These are phyloP conservation scores for Hymenoscyphus repandus DNA, from an alignment of 2,329 filamentous ascomycete species.

Conservation along the genomic window DNA sequence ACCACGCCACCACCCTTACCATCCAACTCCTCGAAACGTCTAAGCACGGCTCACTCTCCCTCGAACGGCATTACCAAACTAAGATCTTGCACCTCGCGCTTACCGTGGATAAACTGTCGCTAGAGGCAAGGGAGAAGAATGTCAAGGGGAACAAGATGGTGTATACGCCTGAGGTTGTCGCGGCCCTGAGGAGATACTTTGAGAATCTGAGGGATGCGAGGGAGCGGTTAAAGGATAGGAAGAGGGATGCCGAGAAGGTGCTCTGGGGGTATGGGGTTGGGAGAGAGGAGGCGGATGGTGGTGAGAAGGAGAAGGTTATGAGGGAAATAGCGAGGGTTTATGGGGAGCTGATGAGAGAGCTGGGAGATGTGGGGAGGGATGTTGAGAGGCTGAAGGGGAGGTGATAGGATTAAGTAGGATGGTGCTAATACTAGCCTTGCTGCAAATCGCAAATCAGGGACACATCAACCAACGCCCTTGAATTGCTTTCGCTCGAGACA, in stretches of 20 bases:
- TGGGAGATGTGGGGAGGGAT: slow-evolving; percentile 29
- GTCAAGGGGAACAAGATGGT: slow-evolving; percentile 22
- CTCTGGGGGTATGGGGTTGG: slow-evolving; percentile 31
- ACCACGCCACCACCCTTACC: slow-evolving; percentile 18
- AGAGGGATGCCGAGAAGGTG: slow-evolving; percentile 20
- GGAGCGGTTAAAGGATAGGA: slow-evolving; percentile 26
- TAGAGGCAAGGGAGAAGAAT: slow-evolving; percentile 17
- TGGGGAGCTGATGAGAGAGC: slow-evolving; percentile 25
- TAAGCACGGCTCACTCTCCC: slow-evolving; percentile 21
- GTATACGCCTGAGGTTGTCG: slow-evolving; percentile 26
- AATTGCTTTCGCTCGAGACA: too few relatives aligned
- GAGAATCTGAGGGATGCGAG: slow-evolving; percentile 23
- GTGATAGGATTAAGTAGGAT: background rate
- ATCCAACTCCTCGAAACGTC: slow-evolving; percentile 29
- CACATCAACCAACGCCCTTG: background rate
- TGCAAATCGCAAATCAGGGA: background rate
- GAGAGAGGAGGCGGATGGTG: slow-evolving; percentile 16
- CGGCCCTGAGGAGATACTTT: slow-evolving; percentile 25
- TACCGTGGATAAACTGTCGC: slow-evolving; percentile 11
- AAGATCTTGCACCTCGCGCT: slow-evolving; percentile 19
- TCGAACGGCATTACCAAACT: slow-evolving; percentile 22
- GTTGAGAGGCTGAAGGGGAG: slow-evolving; percentile 26
- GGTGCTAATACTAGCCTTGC: background rate
- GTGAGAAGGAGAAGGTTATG: slow-evolving; percentile 30
- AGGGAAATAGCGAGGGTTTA: slow-evolving; percentile 31